Evolutionary conservation across 73 alveolate species (phyloP).

Genomic region (Paramecium octaurelia): DNA sequence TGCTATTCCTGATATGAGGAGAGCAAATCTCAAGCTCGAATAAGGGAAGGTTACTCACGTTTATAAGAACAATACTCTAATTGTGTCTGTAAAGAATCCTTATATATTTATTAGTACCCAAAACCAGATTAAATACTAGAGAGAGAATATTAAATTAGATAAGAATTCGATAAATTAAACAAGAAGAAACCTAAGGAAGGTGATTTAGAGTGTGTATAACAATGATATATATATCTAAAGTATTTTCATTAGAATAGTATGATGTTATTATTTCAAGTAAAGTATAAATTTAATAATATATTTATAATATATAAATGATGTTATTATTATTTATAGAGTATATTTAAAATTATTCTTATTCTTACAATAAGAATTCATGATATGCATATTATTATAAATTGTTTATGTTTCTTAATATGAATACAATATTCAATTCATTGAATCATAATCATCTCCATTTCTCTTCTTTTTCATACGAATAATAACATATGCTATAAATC

Average conservation of each 20-base stretch:
- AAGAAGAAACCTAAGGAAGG: constrained; percentile 71
- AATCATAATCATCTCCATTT: neutral
- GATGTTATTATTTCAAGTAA: too few species aligned
- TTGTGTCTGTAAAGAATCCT: constrained; percentile 73
- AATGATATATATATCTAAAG: neutral
- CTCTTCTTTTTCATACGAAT: neutral
- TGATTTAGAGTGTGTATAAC: constrained; percentile 68
- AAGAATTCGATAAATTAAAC: constrained; percentile 63
- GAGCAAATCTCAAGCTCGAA: constrained; percentile 79
- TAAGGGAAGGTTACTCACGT: constrained; percentile 83
- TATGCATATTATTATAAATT: neutral
- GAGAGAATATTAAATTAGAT: constrained; percentile 54
- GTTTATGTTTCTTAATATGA: neutral
- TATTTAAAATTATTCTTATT: too few species aligned
- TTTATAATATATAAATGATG: too few species aligned
- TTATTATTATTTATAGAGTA: too few species aligned
- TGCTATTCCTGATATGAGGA: constrained; percentile 92
- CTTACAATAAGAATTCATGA: too few species aligned
- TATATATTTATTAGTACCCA: constrained; percentile 67
- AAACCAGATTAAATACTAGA: constrained; percentile 82
- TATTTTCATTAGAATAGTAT: neutral
- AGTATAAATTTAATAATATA: too few species aligned
- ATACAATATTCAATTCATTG: neutral
- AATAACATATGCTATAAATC: neutral
- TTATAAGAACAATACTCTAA: constrained; percentile 87